A percentile compares a stretch with the other conserved stretches of the same genome.
Conservation (phyloP, 2,329 filamentous ascomycete species). For the Diaporthe batatas region DNA sequence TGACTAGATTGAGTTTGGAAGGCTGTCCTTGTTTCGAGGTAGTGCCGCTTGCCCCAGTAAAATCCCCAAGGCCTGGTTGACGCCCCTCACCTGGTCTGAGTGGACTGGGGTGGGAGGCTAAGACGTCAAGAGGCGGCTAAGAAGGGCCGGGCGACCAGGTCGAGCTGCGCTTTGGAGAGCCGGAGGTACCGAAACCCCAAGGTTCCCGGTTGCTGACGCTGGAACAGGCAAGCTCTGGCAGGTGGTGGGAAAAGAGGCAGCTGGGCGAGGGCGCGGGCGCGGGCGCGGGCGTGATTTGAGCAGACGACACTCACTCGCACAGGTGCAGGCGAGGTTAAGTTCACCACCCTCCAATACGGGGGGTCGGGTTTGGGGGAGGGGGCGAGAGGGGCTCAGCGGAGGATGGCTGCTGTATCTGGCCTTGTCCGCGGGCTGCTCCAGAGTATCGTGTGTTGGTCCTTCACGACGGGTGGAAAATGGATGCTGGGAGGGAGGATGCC, state of each 20-base stretch:
- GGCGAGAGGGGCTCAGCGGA: constrained; percentile 23
- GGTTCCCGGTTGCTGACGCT: constrained; percentile 22
- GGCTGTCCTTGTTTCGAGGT: constrained; percentile 30
- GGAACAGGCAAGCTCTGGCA: constrained; percentile 12
- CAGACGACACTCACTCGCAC: constrained; percentile 10
- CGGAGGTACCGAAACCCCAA: constrained; percentile 13
- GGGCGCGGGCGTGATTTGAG: constrained; percentile 14
- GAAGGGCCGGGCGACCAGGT: constrained; percentile 6
- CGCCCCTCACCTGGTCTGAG: constrained; percentile 27
- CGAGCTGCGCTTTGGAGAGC: constrained; percentile 8
- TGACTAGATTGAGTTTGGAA: constrained; percentile 34
- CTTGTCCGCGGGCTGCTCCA: constrained; percentile 3
- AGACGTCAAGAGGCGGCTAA: constrained; percentile 38
- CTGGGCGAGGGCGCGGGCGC: constrained; percentile 4
- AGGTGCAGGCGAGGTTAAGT: constrained; percentile 19
- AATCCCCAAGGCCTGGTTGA: constrained; percentile 22
- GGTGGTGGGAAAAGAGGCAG: constrained; percentile 23
- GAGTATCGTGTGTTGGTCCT: not conserved
- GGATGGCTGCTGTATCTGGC: constrained; percentile 15
- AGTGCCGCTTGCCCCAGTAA: constrained; percentile 32
- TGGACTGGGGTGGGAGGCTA: constrained; percentile 22
- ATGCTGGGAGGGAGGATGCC: constrained; percentile 1
- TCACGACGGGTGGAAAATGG: not conserved
- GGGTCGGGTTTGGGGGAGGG: constrained; percentile 3
- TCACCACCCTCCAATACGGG: constrained; percentile 36